Evolutionary conservation across 208 protist genomes (phyloP), one percentile per base, ranked within the genome.

Genomic region (Leishmania aethiopica): DNA sequence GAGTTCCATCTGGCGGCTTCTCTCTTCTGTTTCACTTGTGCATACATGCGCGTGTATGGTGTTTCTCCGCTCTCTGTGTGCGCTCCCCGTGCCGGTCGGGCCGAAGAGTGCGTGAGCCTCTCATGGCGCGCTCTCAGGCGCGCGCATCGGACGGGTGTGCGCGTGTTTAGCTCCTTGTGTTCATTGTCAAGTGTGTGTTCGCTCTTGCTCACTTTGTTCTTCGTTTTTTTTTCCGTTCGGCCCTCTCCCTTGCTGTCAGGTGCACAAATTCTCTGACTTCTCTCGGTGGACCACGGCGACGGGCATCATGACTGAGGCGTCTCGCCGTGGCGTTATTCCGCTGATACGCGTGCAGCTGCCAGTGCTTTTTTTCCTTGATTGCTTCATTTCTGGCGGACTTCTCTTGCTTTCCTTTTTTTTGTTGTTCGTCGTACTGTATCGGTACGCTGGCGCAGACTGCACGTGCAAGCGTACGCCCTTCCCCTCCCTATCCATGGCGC

Each of bases 191-290:
- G 40, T 7, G 11, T 47, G 10, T 4, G 11, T 3, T 22, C 0
- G 1, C 66, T n/a, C 11, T n/a, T 49, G 11, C 42, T 45, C 10
- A 3, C 4, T 6, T 35, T 45, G 10, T 45, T 3, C 6, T 72
- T 22, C 22, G 55, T 35, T 62, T 25, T 79, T 49, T 51, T 35
- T 42, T 83, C n/a, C 80, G 32, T 73, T 62, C 74, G 35, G 70
- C 73, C 78, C 47, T 83, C 25, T 62, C 57, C 17, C 51, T 13
- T 55, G 15, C 13, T 19, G 51, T 55, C 15, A 55, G 51, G 15
- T 55, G 51, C 17, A 55, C 17, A 55, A 13, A 55, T 19, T 78
- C 57, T 78, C 53, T 49, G 53, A 45, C 42, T 55, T 32, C 5
- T 53, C 45, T 42, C 19, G 1, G 6, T 49, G 25, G 71, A 22